Evolutionary conservation across 805 yeast species (phyloP).

Genomic region (Hanseniaspora vineae): DNA sequence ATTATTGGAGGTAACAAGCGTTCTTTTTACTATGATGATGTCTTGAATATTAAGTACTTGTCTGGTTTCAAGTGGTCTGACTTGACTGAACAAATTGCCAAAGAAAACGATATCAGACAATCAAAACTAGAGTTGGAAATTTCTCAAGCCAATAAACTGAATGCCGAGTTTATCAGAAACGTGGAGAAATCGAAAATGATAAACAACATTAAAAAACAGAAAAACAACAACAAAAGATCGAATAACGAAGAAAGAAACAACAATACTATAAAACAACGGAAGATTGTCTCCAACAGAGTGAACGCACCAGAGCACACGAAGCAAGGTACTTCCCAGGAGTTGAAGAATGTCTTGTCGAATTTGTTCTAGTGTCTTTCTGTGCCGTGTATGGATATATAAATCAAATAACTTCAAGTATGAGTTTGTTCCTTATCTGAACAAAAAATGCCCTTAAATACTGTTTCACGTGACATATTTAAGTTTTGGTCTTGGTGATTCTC

Average conservation of each 20-base stretch:
- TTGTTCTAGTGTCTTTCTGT: conserved; percentile 29
- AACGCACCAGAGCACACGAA: conserved; percentile 40
- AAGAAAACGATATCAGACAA: conserved; percentile 80
- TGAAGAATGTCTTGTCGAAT: conserved; percentile 35
- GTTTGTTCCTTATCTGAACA: no score
- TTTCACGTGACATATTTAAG: no score
- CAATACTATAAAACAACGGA: conserved; percentile 48
- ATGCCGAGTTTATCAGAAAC: conserved; percentile 69
- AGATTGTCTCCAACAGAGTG: conserved; percentile 53
- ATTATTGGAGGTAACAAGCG: conserved; percentile 87
- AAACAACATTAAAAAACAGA: conserved; percentile 41
- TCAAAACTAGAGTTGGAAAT: conserved; percentile 79
- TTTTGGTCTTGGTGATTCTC: no score
- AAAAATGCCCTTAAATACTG: no score
- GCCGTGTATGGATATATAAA: no score
- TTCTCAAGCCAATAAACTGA: conserved; percentile 76
- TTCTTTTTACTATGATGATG: conserved; percentile 84
- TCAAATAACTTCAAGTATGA: no score
- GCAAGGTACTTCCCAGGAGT: conserved; percentile 27
- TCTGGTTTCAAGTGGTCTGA: conserved; percentile 93
- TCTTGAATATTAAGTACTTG: conserved; percentile 78
- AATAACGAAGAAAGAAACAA: conserved; percentile 20
- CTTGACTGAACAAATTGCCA: conserved; percentile 82
- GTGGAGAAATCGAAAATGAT: conserved; percentile 81
- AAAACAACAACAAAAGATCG: conserved; percentile 24